Evolutionary conservation across 1,284 basidiomycete genomes (phyloP).

Genomic region (Mycosarcoma mackinlayi): DNA sequence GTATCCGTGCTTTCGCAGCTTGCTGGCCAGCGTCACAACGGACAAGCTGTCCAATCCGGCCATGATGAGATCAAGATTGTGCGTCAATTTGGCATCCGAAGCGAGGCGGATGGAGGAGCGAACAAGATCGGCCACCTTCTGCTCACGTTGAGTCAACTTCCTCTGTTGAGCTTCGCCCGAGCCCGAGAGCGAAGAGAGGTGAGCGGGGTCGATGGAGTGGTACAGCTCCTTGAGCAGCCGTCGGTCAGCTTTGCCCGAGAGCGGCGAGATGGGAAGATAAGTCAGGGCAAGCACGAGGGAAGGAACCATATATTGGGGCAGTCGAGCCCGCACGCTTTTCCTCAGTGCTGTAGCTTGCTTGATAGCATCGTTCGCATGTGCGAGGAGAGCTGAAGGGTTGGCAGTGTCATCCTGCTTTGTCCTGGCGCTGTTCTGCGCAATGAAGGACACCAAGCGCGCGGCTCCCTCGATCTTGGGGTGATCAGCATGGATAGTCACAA

Average conservation of each 20-base stretch:
- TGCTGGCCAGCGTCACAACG: conserved; percentile 53
- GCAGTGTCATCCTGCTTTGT: conserved; percentile 7
- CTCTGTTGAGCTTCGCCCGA: conserved; percentile 8
- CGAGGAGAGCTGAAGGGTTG: conserved; percentile 7
- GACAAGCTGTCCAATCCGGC: conserved; percentile 61
- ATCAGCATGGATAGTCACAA: conserved; percentile 44
- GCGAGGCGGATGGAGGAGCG: conserved; percentile 17
- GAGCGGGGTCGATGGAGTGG: conserved; percentile 14
- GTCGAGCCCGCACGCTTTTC: conserved; percentile 21
- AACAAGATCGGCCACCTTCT: conserved; percentile 33
- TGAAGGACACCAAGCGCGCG: conserved; percentile 52
- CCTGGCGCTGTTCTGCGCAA: conserved; percentile 24
- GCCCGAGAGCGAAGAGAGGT: conserved; percentile 1
- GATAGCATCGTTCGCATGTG: conserved; percentile 13
- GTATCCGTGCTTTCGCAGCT: conserved; percentile 41
- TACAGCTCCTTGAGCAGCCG: conserved; percentile 44
- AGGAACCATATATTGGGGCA: conserved; percentile 64
- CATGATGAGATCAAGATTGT: conserved; percentile 46
- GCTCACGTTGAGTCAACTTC: conserved; percentile 28
- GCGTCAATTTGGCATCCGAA: conserved; percentile 20
- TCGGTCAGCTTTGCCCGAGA: conserved; percentile 60
- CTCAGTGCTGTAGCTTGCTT: conserved; percentile 14
- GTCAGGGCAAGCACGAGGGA: conserved; percentile 50
- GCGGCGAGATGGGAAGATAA: conserved; percentile 52
- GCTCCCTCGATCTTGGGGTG: conserved; percentile 37